Base-by-base conservation (phyloP, 1,284 basidiomycete species). In the Tilletia indica region DNA sequence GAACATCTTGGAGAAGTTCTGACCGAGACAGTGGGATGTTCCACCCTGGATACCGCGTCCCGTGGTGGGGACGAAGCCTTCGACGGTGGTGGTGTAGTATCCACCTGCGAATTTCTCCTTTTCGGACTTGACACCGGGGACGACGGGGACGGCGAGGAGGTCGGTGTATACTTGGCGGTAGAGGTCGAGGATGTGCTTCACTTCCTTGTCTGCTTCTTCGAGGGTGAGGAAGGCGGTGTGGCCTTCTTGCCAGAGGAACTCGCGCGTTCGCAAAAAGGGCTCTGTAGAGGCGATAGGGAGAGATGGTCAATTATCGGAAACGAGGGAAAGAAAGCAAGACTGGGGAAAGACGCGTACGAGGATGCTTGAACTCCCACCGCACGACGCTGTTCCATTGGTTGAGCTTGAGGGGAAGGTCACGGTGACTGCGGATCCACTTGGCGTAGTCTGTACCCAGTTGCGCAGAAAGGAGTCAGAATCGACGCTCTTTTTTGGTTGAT, bases 321-420 rank as follows among this genome's bases (percentile, higher is more conserved):
- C 25, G 25, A 31, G 25, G 25, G 25, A 2, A 2, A 31, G 0
- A 31, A 31, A 31, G 25, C 25, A 31, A 31, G 25, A 2, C 25
- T 9, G 45, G 16, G 11, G 94, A 31, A 70, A 19, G 58, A 63
- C 58, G 25, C 25, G 25, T 36, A 63, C 58, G 61, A n/a, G 96
- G 97, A 86, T 96, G 97, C 87, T 99, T 99, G 89, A 99, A 99
- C 86, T 99, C 96, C 96, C 96, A 99, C 75, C 96, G 91, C 38
- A 99, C 96, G 81, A 99, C 95, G 78, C 90, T 94, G 87, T 98
- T 98, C 96, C 96, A 99, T 86, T 98, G 93, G 87, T 99, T 99
- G 72, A 99, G 89, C 86, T 96, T 97, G 80, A 99, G 87, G 5
- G 96, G 96, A 69, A 99, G 90, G 85, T 99, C 96, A 78, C 96